Evolutionary conservation across 257 asterid species (phyloP).

Genomic region (Nemophila menziesii): DNA sequence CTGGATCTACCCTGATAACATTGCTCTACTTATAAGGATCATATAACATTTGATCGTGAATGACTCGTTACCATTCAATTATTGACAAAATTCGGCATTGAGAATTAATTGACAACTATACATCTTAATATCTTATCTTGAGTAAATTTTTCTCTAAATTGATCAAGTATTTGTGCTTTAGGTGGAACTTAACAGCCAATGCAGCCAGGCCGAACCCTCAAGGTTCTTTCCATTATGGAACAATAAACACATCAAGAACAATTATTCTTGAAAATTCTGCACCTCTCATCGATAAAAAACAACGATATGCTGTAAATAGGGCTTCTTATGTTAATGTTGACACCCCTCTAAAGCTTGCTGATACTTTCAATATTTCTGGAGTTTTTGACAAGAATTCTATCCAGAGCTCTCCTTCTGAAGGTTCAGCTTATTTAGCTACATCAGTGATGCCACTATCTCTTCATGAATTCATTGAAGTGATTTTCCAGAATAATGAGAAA

Average conservation of each 20-base stretch:
- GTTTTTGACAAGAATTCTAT: slow-evolving; percentile 57
- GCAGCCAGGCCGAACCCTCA: slow-evolving; percentile 99
- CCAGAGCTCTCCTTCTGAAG: slow-evolving; percentile 44
- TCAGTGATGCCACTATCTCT: slow-evolving; percentile 58
- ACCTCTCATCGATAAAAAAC: slow-evolving; percentile 59
- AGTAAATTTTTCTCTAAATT: neutral
- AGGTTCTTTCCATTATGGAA: slow-evolving; percentile 90
- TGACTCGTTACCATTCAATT: too few species aligned
- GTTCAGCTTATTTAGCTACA: slow-evolving; percentile 32
- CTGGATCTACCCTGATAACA: too few species aligned
- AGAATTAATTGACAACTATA: too few species aligned
- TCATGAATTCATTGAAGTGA: slow-evolving; percentile 74
- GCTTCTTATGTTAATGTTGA: slow-evolving; percentile 57
- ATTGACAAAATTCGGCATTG: too few species aligned
- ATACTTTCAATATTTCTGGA: slow-evolving; percentile 73
- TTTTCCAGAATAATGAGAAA: slow-evolving; percentile 63
- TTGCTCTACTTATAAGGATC: too few species aligned
- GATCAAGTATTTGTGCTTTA: slow-evolving; percentile 15
- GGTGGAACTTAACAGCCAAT: slow-evolving; percentile 94
- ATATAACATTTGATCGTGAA: too few species aligned
- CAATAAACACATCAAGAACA: slow-evolving; percentile 46
- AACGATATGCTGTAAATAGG: slow-evolving; percentile 69
- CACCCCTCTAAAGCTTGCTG: slow-evolving; percentile 95
- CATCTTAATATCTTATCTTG: too few species aligned
- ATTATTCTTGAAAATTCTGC: slow-evolving; percentile 68